Conservation (phyloP, 1,284 basidiomycete genomes). For the Ceratobasidium sp. region DNA sequence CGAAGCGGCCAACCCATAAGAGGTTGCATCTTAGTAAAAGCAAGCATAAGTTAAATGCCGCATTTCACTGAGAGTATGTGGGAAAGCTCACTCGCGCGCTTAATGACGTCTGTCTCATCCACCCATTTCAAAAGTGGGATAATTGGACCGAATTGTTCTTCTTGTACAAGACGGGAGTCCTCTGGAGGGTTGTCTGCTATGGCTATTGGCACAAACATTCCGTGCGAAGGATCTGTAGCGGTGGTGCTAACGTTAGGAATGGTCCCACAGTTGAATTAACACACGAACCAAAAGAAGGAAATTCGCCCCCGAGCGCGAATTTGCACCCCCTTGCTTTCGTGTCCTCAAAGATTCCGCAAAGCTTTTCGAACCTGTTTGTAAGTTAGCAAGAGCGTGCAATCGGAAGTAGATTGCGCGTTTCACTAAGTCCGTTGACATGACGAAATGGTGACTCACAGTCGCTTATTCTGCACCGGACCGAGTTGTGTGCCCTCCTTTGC, state of each 20-base stretch:
- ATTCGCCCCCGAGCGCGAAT: slow-evolving; percentile 39
- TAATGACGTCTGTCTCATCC: slow-evolving; percentile 33
- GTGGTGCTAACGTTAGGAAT: too few relatives aligned
- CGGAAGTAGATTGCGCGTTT: too few relatives aligned
- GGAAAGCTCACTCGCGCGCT: slow-evolving; percentile 18
- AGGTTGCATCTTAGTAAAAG: slow-evolving; percentile 10
- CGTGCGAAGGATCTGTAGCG: neutral
- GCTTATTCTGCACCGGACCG: slow-evolving; percentile 43
- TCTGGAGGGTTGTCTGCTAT: slow-evolving; percentile 42
- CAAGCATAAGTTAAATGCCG: neutral
- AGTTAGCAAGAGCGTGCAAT: neutral
- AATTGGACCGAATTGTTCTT: slow-evolving; percentile 41
- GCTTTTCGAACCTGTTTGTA: slow-evolving; percentile 26
- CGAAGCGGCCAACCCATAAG: slow-evolving; percentile 32
- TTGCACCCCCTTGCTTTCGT: slow-evolving; percentile 16
- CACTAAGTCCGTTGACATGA: neutral
- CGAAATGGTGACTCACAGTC: slow-evolving; percentile 11
- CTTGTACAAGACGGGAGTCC: slow-evolving; percentile 22
- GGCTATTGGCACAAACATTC: slow-evolving; percentile 34
- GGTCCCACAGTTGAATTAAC: neutral
- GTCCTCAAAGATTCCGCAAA: slow-evolving; percentile 25
- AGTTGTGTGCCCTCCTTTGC: slow-evolving; percentile 22
- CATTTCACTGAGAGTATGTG: neutral
- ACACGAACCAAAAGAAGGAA: neutral
- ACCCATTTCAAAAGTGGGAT: slow-evolving; percentile 34